These are phyloP conservation scores for Sugiyamaella grinbergsii DNA, from an alignment of 1,139 yeast species.

Conservation along the genomic window DNA sequence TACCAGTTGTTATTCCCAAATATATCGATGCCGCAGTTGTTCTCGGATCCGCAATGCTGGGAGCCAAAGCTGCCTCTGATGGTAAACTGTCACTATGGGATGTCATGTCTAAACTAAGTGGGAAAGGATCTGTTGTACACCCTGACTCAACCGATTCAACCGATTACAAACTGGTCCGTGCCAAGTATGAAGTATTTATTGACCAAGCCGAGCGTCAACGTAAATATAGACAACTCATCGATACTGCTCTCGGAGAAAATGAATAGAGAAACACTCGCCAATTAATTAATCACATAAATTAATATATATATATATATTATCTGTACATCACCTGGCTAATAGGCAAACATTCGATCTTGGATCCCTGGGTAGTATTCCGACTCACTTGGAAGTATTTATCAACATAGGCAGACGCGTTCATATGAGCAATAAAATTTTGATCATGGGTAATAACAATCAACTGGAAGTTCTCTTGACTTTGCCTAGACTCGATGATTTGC, in stretches of 20 bases:
- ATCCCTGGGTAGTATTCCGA: slow-evolving; percentile 78
- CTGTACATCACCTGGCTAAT: slow-evolving; percentile 34
- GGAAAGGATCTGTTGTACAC: slow-evolving; percentile 73
- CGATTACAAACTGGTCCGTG: slow-evolving; percentile 69
- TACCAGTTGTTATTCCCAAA: slow-evolving; percentile 90
- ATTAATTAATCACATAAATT: not conserved
- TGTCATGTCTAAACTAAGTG: slow-evolving; percentile 80
- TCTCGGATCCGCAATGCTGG: slow-evolving; percentile 90
- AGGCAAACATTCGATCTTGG: slow-evolving; percentile 58
- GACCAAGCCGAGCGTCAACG: slow-evolving; percentile 85
- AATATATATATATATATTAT: slow-evolving; percentile 4
- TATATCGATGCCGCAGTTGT: slow-evolving; percentile 97
- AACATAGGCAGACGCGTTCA: slow-evolving; percentile 84
- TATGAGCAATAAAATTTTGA: slow-evolving; percentile 81
- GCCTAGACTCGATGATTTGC: slow-evolving; percentile 72
- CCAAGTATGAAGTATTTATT: slow-evolving; percentile 79
- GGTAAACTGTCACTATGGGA: slow-evolving; percentile 61
- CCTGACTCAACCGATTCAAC: slow-evolving; percentile 63
- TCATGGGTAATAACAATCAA: slow-evolving; percentile 95
- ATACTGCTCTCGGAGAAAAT: slow-evolving; percentile 41
- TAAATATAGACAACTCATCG: slow-evolving; percentile 71
- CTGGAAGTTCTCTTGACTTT: slow-evolving; percentile 84
- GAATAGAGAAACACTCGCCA: slow-evolving; percentile 14
- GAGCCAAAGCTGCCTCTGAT: slow-evolving; percentile 78
- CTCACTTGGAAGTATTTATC: slow-evolving; percentile 83